These are phyloP conservation scores for Neocucurbitaria cava DNA, from an alignment of 2,329 filamentous ascomycete species.

Conservation along the genomic window DNA sequence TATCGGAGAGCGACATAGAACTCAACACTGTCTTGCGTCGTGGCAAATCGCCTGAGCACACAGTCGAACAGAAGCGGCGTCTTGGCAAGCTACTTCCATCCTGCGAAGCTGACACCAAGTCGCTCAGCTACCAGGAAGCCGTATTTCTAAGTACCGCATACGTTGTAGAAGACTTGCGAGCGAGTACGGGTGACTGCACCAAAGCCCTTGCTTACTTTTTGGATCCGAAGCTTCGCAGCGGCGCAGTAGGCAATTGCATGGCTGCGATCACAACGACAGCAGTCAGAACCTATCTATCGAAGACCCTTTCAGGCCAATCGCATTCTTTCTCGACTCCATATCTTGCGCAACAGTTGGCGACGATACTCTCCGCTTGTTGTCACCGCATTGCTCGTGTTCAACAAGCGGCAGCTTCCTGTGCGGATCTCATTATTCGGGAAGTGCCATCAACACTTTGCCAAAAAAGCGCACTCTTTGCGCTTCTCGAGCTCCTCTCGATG, in stretches of 20 bases:
- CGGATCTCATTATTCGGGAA: conserved; percentile 82
- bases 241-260: conserved; percentile 69
- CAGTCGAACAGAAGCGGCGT: conserved; percentile 79
- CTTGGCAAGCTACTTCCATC: conserved; percentile 76
- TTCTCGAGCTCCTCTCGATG: conserved; percentile 88
- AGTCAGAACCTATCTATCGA: conserved; percentile 79
- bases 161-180: conserved; percentile 86
- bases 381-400: conserved; percentile 93
- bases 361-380: conserved; percentile 87
- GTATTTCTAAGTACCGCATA: conserved; percentile 93
- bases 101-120: conserved; percentile 78
- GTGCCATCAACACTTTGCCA: conserved; percentile 92
- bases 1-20: conserved; percentile 95
- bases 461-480: conserved; percentile 85
- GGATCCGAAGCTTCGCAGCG: conserved; percentile 78
- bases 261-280: conserved; percentile 70
- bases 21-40: conserved; percentile 91
- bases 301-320: conserved; percentile 73
- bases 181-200: conserved; percentile 86
- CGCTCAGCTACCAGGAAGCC: conserved; percentile 85
- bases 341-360: conserved; percentile 84
- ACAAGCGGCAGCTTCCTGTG: conserved; percentile 80
- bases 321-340: conserved; percentile 88
- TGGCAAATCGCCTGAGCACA: conserved; percentile 80
- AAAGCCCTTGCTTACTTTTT: conserved; percentile 90